These are phyloP conservation scores for Ophiosphaerella herpotricha DNA, from an alignment of 2,329 filamentous ascomycete genomes.

Conservation along the genomic window DNA sequence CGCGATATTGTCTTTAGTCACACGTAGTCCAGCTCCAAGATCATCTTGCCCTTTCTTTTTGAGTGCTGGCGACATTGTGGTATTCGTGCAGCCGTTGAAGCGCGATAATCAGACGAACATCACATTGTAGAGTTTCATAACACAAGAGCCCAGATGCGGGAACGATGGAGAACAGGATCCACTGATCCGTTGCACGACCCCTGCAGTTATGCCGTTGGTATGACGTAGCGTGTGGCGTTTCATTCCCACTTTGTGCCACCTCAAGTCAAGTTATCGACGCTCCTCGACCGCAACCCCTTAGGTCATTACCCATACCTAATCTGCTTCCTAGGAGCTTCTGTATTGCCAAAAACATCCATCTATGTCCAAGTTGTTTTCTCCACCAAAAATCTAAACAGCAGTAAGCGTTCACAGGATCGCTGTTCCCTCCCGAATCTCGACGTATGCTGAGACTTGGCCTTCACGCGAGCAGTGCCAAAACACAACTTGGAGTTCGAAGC, in stretches of 20 bases:
- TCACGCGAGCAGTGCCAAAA: conserved; percentile 23
- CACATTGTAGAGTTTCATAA: conserved; percentile 10
- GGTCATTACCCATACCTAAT: conserved; percentile 11
- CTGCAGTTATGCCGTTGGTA: conserved; percentile 25
- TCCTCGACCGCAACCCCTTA: conserved; percentile 12
- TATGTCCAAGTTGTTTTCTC: background rate
- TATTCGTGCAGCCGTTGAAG: conserved; percentile 11
- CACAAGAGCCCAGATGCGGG: conserved; percentile 19
- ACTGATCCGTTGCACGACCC: conserved; percentile 26
- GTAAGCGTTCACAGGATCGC: conserved; percentile 17
- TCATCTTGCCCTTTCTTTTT: conserved; percentile 42
- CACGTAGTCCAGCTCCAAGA: conserved; percentile 49
- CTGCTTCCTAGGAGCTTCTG: no score
- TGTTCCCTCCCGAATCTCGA: conserved; percentile 6
- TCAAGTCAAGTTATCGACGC: conserved; percentile 28
- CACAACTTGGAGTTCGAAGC: background rate
- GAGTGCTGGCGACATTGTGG: conserved; percentile 27
- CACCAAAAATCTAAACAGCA: conserved; percentile 1
- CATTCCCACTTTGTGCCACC: conserved; percentile 35
- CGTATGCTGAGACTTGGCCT: conserved; percentile 16
- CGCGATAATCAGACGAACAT: conserved; percentile 2
- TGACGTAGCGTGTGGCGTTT: conserved; percentile 44
- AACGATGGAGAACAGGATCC: conserved; percentile 33
- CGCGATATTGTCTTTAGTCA: conserved; percentile 50
- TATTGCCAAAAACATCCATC: background rate